Base-by-base conservation (phyloP, 2,329 filamentous ascomycete genomes). In the Colletotrichum graminicola region DNA sequence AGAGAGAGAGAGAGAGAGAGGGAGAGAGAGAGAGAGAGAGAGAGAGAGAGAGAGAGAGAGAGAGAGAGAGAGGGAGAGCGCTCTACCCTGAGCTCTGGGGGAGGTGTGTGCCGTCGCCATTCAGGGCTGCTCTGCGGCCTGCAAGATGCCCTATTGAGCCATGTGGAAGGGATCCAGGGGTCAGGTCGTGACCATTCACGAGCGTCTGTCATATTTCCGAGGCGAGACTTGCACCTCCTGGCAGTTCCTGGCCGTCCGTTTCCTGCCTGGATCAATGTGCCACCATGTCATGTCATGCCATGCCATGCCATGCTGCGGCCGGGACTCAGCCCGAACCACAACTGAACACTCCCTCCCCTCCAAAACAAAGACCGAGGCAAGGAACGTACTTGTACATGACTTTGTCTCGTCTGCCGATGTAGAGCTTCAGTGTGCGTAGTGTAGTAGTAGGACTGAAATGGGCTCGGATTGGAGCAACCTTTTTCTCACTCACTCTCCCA, bases 191-290 rank as follows among this genome's bases (percentile, higher is more conserved):
- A 71, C 68, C 68, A 71, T 54, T 67, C 64, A 67, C 43, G 49
- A 29, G 57, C 60, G 62, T 71, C 68, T 71, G 64, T 71, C 68
- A 71, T 67, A 71, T 71, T 67, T 55, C 16, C 43, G 45, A 52
- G 43, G 60, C 51, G 66, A 68, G 26, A 49, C 57, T 49, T 36
- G 52, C 52, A 18, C 52, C 49, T 52, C 49, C 49, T 29, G 34
- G 54, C 18, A 62, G 43, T 18, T 26, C 21, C 43, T 61, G 45
- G 43, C 43, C 43, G 21, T 61, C n/a, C 29, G 36, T 34, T 49
- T 34, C 16, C 10, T 6, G 52, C 29, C 52, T 55, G 29, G 29
- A 36, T 49, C 43, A 49, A 36, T 36, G 11, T 34, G 21, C 34
- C 12, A 26, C 43, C 11, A 49, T 49, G 57, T 23, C 57, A 61